Evolutionary conservation across 805 yeast genomes (phyloP).

Genomic region (Starmerella stigmatis): DNA sequence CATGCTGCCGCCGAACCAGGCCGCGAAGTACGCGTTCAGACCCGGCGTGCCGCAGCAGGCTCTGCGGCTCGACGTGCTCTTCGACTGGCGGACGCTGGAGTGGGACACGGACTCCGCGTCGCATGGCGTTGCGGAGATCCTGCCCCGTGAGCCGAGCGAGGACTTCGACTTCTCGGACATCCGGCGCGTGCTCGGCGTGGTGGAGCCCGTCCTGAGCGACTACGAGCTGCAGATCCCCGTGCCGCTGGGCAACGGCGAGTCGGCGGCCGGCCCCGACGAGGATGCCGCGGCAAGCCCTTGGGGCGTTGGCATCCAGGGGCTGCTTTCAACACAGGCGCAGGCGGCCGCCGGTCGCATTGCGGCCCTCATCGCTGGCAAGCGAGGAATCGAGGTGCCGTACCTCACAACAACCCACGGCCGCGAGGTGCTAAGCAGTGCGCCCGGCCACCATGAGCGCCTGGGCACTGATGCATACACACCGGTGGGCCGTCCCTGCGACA

Average conservation of each 20-base stretch:
- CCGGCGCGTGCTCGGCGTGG: neutral
- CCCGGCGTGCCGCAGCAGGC: conserved; percentile 9
- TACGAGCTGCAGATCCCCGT: conserved; percentile 15
- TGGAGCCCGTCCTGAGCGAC: conserved; percentile 16
- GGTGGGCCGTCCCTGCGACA: conserved; percentile 20
- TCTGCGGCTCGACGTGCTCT: conserved; percentile 5
- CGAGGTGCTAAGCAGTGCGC: conserved; percentile 7
- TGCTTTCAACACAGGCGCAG: conserved; percentile 9
- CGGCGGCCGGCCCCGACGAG: no score
- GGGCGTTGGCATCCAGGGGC: neutral
- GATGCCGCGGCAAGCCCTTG: no score
- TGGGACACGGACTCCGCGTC: conserved; percentile 3
- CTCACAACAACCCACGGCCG: conserved; percentile 3
- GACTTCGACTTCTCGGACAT: neutral
- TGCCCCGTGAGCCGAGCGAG: conserved; percentile 1
- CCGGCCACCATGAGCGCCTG: conserved; percentile 17
- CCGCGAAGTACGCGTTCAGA: neutral
- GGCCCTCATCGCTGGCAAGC: neutral
- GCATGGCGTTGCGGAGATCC: conserved; percentile 1
- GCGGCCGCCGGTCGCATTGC: conserved; percentile 19
- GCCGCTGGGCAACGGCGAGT: no score
- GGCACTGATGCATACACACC: conserved; percentile 19
- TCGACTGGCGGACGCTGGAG: neutral
- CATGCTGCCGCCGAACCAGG: neutral
- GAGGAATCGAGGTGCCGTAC: conserved; percentile 11